Conservation (phyloP, 768 basidiomycete species). For the Termitomyces sp. region DNA sequence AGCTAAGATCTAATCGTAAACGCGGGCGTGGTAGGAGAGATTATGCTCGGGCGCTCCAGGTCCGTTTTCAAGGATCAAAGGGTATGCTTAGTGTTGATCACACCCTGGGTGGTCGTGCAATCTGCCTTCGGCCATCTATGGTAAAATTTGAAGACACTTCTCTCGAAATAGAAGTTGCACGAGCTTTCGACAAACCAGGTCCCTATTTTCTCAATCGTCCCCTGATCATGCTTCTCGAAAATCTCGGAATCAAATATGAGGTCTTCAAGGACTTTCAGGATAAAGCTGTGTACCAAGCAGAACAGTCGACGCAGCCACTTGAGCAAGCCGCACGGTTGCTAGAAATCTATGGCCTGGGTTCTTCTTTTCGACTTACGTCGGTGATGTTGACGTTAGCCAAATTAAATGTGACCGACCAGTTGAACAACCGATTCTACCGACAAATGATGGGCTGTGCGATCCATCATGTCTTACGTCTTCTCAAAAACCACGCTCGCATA, state of each 20-base stretch:
- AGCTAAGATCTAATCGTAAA: conserved; percentile 31
- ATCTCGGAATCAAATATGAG: conserved; percentile 49
- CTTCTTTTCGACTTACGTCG: conserved; percentile 50
- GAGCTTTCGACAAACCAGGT: conserved; percentile 55
- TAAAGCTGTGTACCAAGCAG: conserved; percentile 41
- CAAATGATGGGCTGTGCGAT: conserved; percentile 48
- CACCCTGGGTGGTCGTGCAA: conserved; percentile 37
- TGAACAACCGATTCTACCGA: conserved; percentile 40
- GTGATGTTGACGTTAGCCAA: conserved; percentile 44
- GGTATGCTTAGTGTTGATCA: conserved; percentile 60
- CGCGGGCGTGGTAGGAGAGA: conserved; percentile 24
- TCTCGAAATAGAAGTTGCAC: conserved; percentile 54
- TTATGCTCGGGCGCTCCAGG: conserved; percentile 48
- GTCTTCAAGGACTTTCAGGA: conserved; percentile 52
- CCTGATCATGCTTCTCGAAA: conserved; percentile 59
- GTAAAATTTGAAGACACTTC: conserved; percentile 57
- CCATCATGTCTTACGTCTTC: conserved; percentile 57
- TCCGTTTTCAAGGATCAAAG: conserved; percentile 61
- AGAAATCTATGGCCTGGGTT: conserved; percentile 51
- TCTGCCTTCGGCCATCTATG: conserved; percentile 57
- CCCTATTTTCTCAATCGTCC: conserved; percentile 56
- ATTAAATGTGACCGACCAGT: conserved; percentile 32
- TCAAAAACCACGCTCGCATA: conserved; percentile 64
- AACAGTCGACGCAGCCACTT: conserved; percentile 36
- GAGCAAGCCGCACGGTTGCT: conserved; percentile 41